Percentiles rank a stretch among this genome's conserved stretches.
Conservation (phyloP, 78 protist genomes). For the Cavenderia fasciculata region DNA sequence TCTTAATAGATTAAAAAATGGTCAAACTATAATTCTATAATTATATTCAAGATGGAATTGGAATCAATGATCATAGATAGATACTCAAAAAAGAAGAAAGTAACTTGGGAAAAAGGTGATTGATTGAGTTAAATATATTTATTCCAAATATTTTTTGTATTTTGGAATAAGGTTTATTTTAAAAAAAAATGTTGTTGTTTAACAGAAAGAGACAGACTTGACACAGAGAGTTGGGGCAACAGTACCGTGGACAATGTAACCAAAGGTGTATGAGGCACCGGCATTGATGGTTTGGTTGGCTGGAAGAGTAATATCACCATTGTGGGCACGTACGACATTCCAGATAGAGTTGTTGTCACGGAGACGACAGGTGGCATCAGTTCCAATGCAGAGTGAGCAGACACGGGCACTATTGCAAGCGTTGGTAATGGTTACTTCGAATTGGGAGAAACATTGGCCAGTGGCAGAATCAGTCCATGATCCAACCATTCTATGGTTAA, state of each 20-base stretch:
- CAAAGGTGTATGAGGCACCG: neutral
- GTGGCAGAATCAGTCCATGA: neutral
- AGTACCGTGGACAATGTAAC: conserved; percentile 14
- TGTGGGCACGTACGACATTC: conserved; percentile 7
- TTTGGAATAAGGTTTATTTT: too few species aligned
- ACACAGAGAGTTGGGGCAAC: conserved; percentile 13
- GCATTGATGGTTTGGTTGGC: neutral
- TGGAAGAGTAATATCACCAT: neutral
- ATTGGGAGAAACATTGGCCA: conserved; percentile 26
- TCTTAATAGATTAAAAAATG: too few species aligned
- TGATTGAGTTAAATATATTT: too few species aligned
- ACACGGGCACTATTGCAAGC: neutral
- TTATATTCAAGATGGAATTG: too few species aligned
- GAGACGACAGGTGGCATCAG: neutral
- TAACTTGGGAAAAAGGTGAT: too few species aligned
- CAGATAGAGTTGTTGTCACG: neutral
- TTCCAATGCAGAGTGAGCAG: neutral
- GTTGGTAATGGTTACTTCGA: conserved; percentile 33
- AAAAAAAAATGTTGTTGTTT: too few species aligned
- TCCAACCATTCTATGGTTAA: neutral
- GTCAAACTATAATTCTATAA: too few species aligned
- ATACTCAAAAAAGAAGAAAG: too few species aligned
- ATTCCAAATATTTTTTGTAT: too few species aligned
- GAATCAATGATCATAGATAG: too few species aligned
- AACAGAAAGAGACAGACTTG: conserved; percentile 12